A percentile compares a stretch with the other conserved stretches of the same genome.
Evolutionary conservation across 2,329 filamentous ascomycete species (phyloP).

Genomic region (Aspergillus sp.): DNA sequence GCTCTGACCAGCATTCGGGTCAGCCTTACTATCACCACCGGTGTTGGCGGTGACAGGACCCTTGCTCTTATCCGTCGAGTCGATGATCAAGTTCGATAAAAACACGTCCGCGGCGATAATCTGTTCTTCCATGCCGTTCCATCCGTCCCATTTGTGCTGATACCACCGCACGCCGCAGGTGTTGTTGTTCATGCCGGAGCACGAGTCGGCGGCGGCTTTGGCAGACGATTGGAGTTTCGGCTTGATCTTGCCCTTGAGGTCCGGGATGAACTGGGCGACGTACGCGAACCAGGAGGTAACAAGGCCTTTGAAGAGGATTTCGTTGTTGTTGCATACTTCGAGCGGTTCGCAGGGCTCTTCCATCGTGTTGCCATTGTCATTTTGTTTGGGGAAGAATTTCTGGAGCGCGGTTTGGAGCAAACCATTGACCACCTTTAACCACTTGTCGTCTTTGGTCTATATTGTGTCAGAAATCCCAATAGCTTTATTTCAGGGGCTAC

Average conservation of each 20-base stretch:
- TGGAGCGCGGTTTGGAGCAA: slow-evolving; percentile 43
- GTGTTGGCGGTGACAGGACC: slow-evolving; percentile 34
- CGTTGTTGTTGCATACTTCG: slow-evolving; percentile 59
- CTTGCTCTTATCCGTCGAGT: slow-evolving; percentile 41
- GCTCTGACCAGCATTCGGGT: slow-evolving; percentile 23
- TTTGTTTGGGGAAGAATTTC: slow-evolving; percentile 46
- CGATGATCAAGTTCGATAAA: slow-evolving; percentile 50
- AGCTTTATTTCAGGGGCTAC: too few species aligned
- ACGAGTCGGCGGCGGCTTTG: slow-evolving; percentile 52
- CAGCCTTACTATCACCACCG: slow-evolving; percentile 47
- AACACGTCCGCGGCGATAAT: slow-evolving; percentile 60
- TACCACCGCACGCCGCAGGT: slow-evolving; percentile 60
- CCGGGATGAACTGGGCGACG: slow-evolving; percentile 55
- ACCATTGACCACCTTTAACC: slow-evolving; percentile 49
- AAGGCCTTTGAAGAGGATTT: slow-evolving; percentile 65
- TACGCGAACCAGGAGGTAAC: slow-evolving; percentile 58
- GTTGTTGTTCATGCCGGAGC: slow-evolving; percentile 51
- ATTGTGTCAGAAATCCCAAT: neutral
- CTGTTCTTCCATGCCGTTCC: slow-evolving; percentile 58
- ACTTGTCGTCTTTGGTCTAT: slow-evolving; percentile 44
- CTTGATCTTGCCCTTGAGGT: slow-evolving; percentile 47
- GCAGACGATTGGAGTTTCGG: slow-evolving; percentile 53
- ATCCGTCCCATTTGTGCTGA: slow-evolving; percentile 45
- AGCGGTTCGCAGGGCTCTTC: slow-evolving; percentile 60
- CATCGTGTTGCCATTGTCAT: slow-evolving; percentile 44